phyloP scores from a whole-genome alignment of 208 protist species.

The Trypanosoma rangeli region DNA sequence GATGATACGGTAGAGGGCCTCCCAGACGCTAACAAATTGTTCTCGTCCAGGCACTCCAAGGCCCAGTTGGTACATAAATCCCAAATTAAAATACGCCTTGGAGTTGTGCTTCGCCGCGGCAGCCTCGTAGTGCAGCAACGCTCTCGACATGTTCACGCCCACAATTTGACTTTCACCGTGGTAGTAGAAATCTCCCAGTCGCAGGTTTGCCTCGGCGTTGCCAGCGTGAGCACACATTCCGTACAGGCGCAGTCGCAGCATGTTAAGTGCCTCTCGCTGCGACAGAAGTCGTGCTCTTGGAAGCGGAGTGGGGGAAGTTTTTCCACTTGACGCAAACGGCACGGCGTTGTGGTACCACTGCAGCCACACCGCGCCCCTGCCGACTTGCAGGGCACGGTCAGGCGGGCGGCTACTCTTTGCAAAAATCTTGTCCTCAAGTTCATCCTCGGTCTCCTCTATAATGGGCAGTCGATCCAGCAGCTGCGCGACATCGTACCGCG shows the following conservation, averaged over 20 bases:
- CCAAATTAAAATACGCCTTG: constrained; percentile 61
- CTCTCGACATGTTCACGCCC: constrained; percentile 43
- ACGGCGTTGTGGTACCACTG: constrained; percentile 15
- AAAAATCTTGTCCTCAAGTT: constrained; percentile 17
- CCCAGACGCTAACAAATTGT: not conserved
- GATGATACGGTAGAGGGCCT: constrained; percentile 25
- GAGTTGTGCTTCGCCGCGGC: constrained; percentile 34
- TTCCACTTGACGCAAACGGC: no score
- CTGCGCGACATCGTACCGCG: constrained; percentile 24
- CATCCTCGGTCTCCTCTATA: constrained; percentile 25
- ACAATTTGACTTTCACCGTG: constrained; percentile 52
- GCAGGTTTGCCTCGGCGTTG: constrained; percentile 42
- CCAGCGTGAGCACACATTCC: constrained; percentile 20
- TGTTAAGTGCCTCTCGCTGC: constrained; percentile 41
- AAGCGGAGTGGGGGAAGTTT: not conserved
- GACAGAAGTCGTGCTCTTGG: constrained; percentile 28
- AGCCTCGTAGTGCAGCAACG: constrained; percentile 61
- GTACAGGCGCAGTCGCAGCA: constrained; percentile 53
- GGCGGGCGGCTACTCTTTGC: constrained; percentile 19
- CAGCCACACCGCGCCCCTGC: constrained; percentile 5
- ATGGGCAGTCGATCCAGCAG: constrained; percentile 40
- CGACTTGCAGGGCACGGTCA: not conserved
- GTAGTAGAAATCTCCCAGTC: constrained; percentile 75
- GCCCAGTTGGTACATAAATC: constrained; percentile 69
- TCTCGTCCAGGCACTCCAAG: constrained; percentile 17